Evolutionary conservation across 306 rosid genomes (phyloP), one percentile per base, ranked within the genome.

Genomic region (Astragalus membranaceus): DNA sequence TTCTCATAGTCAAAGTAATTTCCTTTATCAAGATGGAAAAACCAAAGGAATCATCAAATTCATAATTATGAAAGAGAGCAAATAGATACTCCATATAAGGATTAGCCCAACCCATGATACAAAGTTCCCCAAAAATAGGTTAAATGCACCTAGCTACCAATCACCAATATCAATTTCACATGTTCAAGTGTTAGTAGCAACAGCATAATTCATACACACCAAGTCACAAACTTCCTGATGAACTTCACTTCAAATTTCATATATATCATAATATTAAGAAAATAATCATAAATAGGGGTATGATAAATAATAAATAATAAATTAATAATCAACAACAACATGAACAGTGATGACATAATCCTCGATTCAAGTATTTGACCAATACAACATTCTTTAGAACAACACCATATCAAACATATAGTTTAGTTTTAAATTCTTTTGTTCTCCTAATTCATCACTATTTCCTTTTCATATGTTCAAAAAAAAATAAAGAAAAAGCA

Each of bases 1-100:
- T 92, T 63, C 85, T 89, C 98, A 87, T 91, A 13, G 50, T 77
- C 58, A 16, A 51, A 67, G 51, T 20, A 20, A 20, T 1, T 17
- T 55, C 53, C 68, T 32, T 20, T 2, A 26, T 0, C 30, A 26
- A 26, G 3, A 26, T 26, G 23, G 30, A 26, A 47, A 46, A 52
- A 36, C 35, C 11, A 54, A 71, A 36, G 39, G 60, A 17, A 70
- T 65, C 17, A 20, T 23, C 14, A 57, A 49, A 58, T 8, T 35
- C 6, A 4, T 26, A 64, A 20, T 6, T 13, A 65, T n/a, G 51
- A 17, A 5, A 9, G 9, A 8, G 37, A 7, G 36, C 23, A 32
- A 35, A 64, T 17, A 2, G 53, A 63, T 62, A n/a, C 30, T n/a
- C n/a, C 14, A 54, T 67, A 43, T 15, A n/a, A 64, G 44, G 44